phyloP scores from a whole-genome alignment of 805 yeast genomes.

The Hanseniaspora opuntiae region DNA sequence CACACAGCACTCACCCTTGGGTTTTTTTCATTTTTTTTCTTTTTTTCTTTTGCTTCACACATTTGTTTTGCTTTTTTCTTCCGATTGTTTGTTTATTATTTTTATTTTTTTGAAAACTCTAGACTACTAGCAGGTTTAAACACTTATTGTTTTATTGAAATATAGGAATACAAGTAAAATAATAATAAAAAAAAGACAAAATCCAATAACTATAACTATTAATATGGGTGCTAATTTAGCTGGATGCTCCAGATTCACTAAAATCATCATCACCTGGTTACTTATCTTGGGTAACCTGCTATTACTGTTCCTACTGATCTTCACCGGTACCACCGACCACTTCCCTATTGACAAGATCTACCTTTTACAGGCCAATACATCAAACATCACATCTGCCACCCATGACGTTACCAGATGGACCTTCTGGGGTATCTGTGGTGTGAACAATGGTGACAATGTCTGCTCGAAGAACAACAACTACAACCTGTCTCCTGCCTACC shows the following conservation, averaged over 20 bases:
- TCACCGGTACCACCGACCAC: slow-evolving; percentile 48
- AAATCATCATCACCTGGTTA: slow-evolving; percentile 17
- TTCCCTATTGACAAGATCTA: slow-evolving; percentile 54
- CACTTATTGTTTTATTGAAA: too few species aligned
- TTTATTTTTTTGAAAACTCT: too few species aligned
- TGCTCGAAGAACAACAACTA: slow-evolving; percentile 23
- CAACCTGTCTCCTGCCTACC: slow-evolving; percentile 48
- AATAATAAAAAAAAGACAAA: too few species aligned
- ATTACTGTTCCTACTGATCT: slow-evolving; percentile 41
- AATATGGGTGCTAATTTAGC: not conserved
- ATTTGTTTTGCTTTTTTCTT: too few species aligned
- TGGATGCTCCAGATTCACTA: slow-evolving; percentile 8
- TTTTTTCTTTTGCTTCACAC: too few species aligned
- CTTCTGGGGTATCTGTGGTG: slow-evolving; percentile 63
- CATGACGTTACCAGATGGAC: slow-evolving; percentile 53
- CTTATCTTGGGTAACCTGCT: slow-evolving; percentile 32
- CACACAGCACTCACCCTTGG: too few species aligned
- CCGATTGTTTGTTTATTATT: too few species aligned
- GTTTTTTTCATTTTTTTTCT: too few species aligned
- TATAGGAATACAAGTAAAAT: too few species aligned
- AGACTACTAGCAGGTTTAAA: too few species aligned
- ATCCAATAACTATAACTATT: too few species aligned
- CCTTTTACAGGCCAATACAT: slow-evolving; percentile 61
- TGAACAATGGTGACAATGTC: slow-evolving; percentile 15
- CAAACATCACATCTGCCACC: slow-evolving; percentile 36